Base-by-base conservation (phyloP, 2,329 filamentous ascomycete genomes). In the Pseudocercospora macadamiae region DNA sequence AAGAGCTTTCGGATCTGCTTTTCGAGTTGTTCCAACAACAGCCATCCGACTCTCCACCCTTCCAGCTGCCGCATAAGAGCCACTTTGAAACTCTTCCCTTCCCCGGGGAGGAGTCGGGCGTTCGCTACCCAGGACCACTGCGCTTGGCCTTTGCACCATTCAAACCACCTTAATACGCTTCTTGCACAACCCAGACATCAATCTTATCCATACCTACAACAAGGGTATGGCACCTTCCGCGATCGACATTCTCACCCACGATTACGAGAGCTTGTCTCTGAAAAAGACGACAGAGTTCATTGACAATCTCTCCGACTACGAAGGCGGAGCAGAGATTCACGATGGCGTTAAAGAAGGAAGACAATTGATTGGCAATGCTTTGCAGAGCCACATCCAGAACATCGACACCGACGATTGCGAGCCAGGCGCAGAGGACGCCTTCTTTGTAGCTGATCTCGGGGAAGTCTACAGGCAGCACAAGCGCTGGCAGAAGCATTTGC, bases 11-110 rank as follows among this genome's bases (percentile, higher is more conserved):
- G 66, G 71, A 73, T 70, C 66, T 75, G 70, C 70, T 81, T 68
- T 76, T 80, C 65, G 71, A 68, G 64, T 70, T 71, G 68, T 73
- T 75, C 67, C 70, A 73, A 71, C 74, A 73, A 71, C 69, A 68
- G 67, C 75, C 74, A 6, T 49, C 47, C 14, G 47, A 32, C 23
- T 18, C 47, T 68, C 83, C 82, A 77, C 83, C 80, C 75, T 80
- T 82, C 85, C 89, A 96, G 91, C 93, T 97, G 95, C 95, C 95
- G 95, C 93, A 99, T 99, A 97, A 91, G 90, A 96, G 89, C 88
- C 86, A 86, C 88, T 88, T 86, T 86, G 85, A 88, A 90, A 89
- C 93, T 96, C 93, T 97, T 97, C 93, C 93, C 96, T 83, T 82
- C 79, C 83, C 82, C 79, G 93, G 93, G 95, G 95, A 93, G 96